Evolutionary conservation across 1,284 basidiomycete genomes (phyloP).

Genomic region (Boletus sp.): DNA sequence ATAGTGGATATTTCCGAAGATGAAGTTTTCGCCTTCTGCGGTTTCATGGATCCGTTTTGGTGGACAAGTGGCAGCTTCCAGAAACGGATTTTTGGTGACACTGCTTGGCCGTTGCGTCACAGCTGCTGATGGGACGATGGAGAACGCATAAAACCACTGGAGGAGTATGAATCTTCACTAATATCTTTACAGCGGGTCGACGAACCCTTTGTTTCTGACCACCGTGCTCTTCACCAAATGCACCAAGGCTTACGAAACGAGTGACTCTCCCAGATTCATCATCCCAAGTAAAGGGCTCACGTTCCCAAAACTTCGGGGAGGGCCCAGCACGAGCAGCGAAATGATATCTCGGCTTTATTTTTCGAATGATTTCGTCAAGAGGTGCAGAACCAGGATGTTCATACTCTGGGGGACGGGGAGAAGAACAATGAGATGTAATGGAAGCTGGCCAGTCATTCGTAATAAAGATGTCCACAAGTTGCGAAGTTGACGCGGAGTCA

Average conservation of each 20-base stretch:
- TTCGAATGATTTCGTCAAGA: constrained; percentile 63
- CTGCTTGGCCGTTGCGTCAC: constrained; percentile 56
- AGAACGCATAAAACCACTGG: constrained; percentile 79
- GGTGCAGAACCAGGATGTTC: constrained; percentile 48
- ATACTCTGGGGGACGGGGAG: constrained; percentile 47
- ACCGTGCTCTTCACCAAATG: constrained; percentile 63
- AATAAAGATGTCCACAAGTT: constrained; percentile 78
- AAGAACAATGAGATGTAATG: constrained; percentile 62
- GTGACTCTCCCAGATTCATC: constrained; percentile 65
- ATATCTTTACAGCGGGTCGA: constrained; percentile 1
- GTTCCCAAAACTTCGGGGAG: constrained; percentile 81
- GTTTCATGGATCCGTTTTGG: constrained; percentile 54
- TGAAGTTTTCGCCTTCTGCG: constrained; percentile 54
- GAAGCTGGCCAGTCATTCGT: constrained; percentile 76
- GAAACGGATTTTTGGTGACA: constrained; percentile 72
- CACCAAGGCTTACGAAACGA: constrained; percentile 80
- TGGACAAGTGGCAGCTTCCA: constrained; percentile 35
- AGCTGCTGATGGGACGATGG: constrained; percentile 44
- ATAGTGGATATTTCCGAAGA: constrained; percentile 59
- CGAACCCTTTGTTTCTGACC: constrained; percentile 77
- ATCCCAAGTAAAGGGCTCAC: constrained; percentile 85
- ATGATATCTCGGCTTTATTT: constrained; percentile 73
- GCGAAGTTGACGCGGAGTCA: constrained; percentile 53
- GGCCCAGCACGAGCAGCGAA: constrained; percentile 60
- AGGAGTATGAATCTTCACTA: constrained; percentile 7